Evolutionary conservation across 805 yeast species (phyloP).

Genomic region (Candida nemodendra): DNA sequence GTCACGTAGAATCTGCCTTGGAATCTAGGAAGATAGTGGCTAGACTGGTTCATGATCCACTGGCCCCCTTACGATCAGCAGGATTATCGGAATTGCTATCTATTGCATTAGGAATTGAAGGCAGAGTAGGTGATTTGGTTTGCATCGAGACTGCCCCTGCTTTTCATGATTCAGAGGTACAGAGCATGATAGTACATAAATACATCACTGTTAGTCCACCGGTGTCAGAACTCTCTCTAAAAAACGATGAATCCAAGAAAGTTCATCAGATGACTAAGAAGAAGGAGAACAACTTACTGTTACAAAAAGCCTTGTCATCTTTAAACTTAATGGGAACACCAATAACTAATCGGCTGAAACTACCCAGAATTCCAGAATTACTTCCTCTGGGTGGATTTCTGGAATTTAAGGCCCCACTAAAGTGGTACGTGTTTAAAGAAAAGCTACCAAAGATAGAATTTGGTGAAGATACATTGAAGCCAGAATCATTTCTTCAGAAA

Average conservation of each 20-base stretch:
- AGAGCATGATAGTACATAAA: constrained; percentile 50
- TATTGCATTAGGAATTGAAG: constrained; percentile 52
- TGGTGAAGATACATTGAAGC: constrained; percentile 48
- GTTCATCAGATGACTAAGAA: constrained; percentile 22
- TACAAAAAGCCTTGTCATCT: constrained; percentile 12
- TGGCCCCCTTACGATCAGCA: constrained; percentile 38
- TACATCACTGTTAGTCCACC: constrained; percentile 45
- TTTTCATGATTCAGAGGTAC: constrained; percentile 2
- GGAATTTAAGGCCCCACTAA: constrained; percentile 40
- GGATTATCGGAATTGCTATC: constrained; percentile 56
- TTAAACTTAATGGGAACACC: constrained; percentile 26
- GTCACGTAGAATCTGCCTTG: constrained; percentile 8
- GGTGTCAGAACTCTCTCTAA: constrained; percentile 26
- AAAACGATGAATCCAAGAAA: constrained; percentile 32
- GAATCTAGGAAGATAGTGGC: constrained; percentile 52
- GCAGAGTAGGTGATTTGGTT: constrained; percentile 51
- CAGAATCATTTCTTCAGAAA: constrained; percentile 38
- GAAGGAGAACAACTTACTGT: constrained; percentile 15
- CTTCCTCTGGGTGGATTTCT: constrained; percentile 63
- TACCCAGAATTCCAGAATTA: constrained; percentile 47
- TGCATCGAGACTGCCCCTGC: constrained; percentile 44
- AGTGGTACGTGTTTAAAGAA: constrained; percentile 28
- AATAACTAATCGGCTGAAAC: constrained; percentile 48
- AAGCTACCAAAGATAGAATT: constrained; percentile 39
- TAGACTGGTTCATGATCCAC: constrained; percentile 39